Percentiles rank a stretch among this genome's conserved stretches.
Conservation (phyloP, 2,329 filamentous ascomycete genomes). For the Colletotrichum sansevieriae region DNA sequence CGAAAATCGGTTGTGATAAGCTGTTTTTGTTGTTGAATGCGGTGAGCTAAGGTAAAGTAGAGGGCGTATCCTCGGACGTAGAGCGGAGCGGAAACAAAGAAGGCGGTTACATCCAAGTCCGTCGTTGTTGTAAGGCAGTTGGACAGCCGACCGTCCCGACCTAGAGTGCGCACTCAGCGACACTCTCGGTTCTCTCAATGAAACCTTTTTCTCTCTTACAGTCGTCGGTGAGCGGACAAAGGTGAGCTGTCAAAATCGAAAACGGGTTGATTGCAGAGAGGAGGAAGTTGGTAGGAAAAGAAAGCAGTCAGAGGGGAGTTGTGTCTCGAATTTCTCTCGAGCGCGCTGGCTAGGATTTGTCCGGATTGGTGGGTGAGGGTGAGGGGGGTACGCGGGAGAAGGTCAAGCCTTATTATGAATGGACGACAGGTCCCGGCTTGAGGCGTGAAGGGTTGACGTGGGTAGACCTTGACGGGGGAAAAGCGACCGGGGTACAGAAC, state of each 20-base stretch:
- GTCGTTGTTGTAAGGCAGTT: conserved; percentile 18
- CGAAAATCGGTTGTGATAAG: conserved; percentile 36
- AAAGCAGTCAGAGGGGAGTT: conserved; percentile 40
- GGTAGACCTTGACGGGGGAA: conserved; percentile 34
- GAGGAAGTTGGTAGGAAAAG: conserved; percentile 37
- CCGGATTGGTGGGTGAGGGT: conserved; percentile 41
- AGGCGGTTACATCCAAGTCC: conserved; percentile 38
- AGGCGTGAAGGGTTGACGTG: conserved; percentile 42
- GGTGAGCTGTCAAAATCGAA: conserved; percentile 14
- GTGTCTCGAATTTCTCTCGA: conserved; percentile 42
- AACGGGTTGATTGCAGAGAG: conserved; percentile 33
- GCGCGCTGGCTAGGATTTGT: conserved; percentile 31
- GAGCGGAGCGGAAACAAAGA: conserved; percentile 36
- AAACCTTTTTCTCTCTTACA: conserved; percentile 1
- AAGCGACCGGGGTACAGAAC: conserved; percentile 38
- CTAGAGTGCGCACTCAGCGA: conserved; percentile 26
- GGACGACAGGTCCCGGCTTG: conserved; percentile 41
- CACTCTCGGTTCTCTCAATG: conserved; percentile 14
- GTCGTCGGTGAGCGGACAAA: conserved; percentile 15
- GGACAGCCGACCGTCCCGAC: conserved; percentile 32
- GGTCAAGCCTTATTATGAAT: conserved; percentile 43
- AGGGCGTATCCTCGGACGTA: conserved; percentile 38
- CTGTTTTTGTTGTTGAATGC: conserved; percentile 25
- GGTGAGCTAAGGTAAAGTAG: conserved; percentile 33
- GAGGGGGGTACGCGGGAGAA: conserved; percentile 41